These are phyloP conservation scores for Exophiala mesophila DNA, from an alignment of 2,329 filamentous ascomycete species.

Conservation along the genomic window DNA sequence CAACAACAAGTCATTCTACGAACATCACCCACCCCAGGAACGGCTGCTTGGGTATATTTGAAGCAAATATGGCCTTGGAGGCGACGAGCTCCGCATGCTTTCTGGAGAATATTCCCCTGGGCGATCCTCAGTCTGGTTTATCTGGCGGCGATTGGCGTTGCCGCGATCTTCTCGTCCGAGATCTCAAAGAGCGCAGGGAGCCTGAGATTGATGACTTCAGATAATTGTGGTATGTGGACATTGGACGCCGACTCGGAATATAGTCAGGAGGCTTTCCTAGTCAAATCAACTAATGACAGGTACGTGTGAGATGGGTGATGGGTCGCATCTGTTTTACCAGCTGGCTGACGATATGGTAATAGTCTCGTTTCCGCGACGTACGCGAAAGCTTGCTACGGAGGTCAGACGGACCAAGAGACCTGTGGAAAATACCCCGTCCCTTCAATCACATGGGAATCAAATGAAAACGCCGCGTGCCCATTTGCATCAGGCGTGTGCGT, in stretches of 20 bases:
- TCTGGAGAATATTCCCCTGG: constrained; percentile 7
- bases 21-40: constrained; percentile 6
- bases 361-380: constrained; percentile 6
- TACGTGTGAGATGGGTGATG: no score
- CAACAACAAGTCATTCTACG: constrained; percentile 20
- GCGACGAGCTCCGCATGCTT: constrained; percentile 1
- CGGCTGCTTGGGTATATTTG: constrained; percentile 8
- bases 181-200: constrained; percentile 3
- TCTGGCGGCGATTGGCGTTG: constrained; percentile 2
- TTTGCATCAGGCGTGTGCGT: constrained; percentile 4
- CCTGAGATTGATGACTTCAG: no score
- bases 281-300: no score
- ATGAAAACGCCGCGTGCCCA: constrained; percentile 7
- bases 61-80: constrained; percentile 7
- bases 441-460: constrained; percentile 1
- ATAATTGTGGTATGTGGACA: no score
- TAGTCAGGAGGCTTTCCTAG: no score
- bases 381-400: constrained; percentile 7
- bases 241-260: no score
- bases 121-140: constrained; percentile 4
- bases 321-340: constrained; percentile 1
- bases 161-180: constrained; percentile 11
- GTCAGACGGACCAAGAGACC: neutral
- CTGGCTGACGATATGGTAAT: neutral
- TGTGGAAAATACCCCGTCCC: constrained; percentile 3